A percentile compares a stretch with the other conserved stretches of the same genome.
Conservation (phyloP, 306 rosid genomes). For the Quercus gilva region DNA sequence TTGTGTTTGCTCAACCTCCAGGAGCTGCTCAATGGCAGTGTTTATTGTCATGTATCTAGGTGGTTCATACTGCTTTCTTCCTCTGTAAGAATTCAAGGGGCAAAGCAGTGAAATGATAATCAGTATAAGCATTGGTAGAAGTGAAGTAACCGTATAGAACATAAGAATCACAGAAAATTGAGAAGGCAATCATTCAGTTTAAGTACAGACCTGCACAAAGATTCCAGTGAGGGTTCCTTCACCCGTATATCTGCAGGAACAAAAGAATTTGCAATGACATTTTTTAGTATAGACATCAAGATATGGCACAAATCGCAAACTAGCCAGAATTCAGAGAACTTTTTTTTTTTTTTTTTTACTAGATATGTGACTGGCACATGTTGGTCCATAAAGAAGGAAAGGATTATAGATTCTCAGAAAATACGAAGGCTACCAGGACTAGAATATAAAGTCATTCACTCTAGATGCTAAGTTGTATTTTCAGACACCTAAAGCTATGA, state of each 20-base stretch:
- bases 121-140: slow-evolving; percentile 1
- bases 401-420: neutral
- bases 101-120: slow-evolving; percentile 4
- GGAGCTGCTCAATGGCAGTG: slow-evolving; percentile 83
- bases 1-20: slow-evolving; percentile 66
- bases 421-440: neutral
- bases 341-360: neutral
- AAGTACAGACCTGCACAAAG: slow-evolving; percentile 68
- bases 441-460: neutral
- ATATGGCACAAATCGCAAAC: neutral
- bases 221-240: slow-evolving; percentile 87
- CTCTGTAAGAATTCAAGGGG: slow-evolving; percentile 45
- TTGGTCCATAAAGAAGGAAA: neutral
- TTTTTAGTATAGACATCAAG: neutral
- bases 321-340: neutral
- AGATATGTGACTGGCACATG: neutral
- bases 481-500: neutral
- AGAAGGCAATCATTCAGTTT: slow-evolving; percentile 2
- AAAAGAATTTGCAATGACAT: neutral
- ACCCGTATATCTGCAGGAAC: slow-evolving; percentile 71
- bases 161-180: neutral
- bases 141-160: neutral
- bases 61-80: slow-evolving; percentile 80
- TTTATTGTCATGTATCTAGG: slow-evolving; percentile 84
- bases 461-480: neutral